phyloP scores from a whole-genome alignment of 2,329 filamentous ascomycete species.

The Microcyclosporella mali region DNA sequence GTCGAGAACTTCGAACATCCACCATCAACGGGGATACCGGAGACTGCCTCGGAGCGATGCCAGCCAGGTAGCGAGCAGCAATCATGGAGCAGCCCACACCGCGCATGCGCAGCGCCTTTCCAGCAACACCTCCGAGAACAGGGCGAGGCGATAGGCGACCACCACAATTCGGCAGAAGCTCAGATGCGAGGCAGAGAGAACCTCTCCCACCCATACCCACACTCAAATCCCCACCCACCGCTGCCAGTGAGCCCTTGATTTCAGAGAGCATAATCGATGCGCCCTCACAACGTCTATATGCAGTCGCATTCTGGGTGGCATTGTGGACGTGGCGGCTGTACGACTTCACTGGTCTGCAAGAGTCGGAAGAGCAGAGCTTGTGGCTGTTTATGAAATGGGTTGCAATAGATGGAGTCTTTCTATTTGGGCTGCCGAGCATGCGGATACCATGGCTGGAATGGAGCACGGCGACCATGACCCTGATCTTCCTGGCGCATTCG shows the following conservation, averaged over 20 bases:
- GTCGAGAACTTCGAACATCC: no score
- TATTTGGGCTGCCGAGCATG: conserved; percentile 80
- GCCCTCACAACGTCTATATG: conserved; percentile 84
- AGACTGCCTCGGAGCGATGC: conserved; percentile 56
- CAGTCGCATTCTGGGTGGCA: conserved; percentile 68
- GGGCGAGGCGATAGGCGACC: conserved; percentile 1
- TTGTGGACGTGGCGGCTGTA: conserved; percentile 79
- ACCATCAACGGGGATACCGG: no score
- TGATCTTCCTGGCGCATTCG: conserved; percentile 65
- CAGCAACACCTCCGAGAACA: conserved; percentile 56
- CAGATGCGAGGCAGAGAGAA: conserved; percentile 26
- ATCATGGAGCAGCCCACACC: conserved; percentile 53
- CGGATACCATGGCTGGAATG: conserved; percentile 96
- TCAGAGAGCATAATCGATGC: conserved; percentile 77
- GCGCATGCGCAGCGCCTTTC: conserved; percentile 75
- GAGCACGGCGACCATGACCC: conserved; percentile 65
- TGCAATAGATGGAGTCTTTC: conserved; percentile 73
- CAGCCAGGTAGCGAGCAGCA: conserved; percentile 29
- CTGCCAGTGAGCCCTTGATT: conserved; percentile 58
- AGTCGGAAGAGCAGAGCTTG: conserved; percentile 80
- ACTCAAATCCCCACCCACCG: conserved; percentile 13
- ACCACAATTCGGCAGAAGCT: conserved; percentile 10
- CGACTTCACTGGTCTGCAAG: conserved; percentile 72
- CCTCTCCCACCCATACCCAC: conserved; percentile 20
- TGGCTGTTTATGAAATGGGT: conserved; percentile 93